Evolutionary conservation across 75 land plant species (phyloP), one percentile per base, ranked within the genome.

Genomic region (Picea sitchensis): DNA sequence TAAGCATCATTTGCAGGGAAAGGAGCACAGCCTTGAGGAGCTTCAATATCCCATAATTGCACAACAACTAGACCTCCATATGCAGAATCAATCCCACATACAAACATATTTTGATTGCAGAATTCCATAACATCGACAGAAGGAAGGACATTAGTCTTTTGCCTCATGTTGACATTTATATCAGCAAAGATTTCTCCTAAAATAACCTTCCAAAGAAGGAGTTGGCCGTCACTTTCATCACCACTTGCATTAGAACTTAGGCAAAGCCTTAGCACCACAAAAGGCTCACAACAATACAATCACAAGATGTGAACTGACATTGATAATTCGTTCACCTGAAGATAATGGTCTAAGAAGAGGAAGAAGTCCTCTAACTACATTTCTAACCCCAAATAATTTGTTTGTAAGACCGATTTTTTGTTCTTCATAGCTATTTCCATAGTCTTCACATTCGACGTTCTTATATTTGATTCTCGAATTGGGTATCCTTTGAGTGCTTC

Each of bases 11-110:
- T 78, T 58, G 88, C 88, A 58, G 86, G 88, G 61, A 84, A 84
- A 17, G 86, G 65, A n/a, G 78, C 64, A 78, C 82, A 61, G n/a
- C 77, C 76, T 51, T 57, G 51, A 60, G 74, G 67, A 47, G 88
- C 80, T 65, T 87, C 87, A 58, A 87, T 74, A 74, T 87, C 88
- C 88, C 88, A 87, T 63, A 84, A 77, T 76, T 87, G 88, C 57
- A 87, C 88, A 54, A 87, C 61, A 26, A 83, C 86, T 41, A 86
- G 86, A 58, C 83, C 83, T 32, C 86, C 86, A 78, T 67, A 63
- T 41, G 86, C 64, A 30, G 83, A 84, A 60, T 84, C 86, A 84
- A 74, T 26, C 26, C 26, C 26, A 26, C 26, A 26, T 26, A 87
- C 65, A 20, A 87, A 81, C 32, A 77, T 20, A 30, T 81, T 87